A percentile compares a stretch with the other conserved stretches of the same genome.
phyloP scores from a whole-genome alignment of 768 basidiomycete species.

The Podaxis rugospora region DNA sequence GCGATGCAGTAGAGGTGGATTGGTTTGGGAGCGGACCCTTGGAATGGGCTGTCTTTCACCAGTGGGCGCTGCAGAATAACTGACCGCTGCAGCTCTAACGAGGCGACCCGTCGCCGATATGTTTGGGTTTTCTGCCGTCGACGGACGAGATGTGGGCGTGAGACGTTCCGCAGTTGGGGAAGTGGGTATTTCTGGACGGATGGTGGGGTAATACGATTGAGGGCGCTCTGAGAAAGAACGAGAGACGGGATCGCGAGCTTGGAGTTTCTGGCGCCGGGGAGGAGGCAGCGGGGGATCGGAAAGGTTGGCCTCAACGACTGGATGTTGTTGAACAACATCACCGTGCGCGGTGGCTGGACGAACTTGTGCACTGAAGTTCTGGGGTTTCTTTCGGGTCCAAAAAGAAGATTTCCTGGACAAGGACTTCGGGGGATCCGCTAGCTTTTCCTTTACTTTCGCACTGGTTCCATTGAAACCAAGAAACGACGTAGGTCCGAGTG shows the following conservation, averaged over 20 bases:
- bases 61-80: slow-evolving; percentile 14
- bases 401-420: slow-evolving; percentile 61
- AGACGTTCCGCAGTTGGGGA: background rate
- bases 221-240: slow-evolving; percentile 1
- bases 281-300: background rate
- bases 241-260: background rate
- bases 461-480: slow-evolving; percentile 31
- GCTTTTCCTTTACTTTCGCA: slow-evolving; percentile 39
- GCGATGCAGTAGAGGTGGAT: slow-evolving; percentile 66
- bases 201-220: background rate
- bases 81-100: slow-evolving; percentile 11
- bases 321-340: background rate
- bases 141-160: slow-evolving; percentile 18
- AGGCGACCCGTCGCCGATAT: background rate
- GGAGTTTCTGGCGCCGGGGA: slow-evolving; percentile 4
- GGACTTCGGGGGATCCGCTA: slow-evolving; percentile 29
- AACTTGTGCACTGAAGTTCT: background rate
- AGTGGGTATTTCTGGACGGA: background rate
- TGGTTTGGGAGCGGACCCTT: slow-evolving; percentile 49
- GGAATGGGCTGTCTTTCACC: slow-evolving; percentile 9
- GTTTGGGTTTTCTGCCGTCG: slow-evolving; percentile 7
- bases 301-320: background rate
- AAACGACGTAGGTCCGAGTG: slow-evolving; percentile 45
- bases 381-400: slow-evolving; percentile 51
- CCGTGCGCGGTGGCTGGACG: slow-evolving; percentile 7